Conservation (phyloP, 163 green algal species). For the Prototheca stagnorum region DNA sequence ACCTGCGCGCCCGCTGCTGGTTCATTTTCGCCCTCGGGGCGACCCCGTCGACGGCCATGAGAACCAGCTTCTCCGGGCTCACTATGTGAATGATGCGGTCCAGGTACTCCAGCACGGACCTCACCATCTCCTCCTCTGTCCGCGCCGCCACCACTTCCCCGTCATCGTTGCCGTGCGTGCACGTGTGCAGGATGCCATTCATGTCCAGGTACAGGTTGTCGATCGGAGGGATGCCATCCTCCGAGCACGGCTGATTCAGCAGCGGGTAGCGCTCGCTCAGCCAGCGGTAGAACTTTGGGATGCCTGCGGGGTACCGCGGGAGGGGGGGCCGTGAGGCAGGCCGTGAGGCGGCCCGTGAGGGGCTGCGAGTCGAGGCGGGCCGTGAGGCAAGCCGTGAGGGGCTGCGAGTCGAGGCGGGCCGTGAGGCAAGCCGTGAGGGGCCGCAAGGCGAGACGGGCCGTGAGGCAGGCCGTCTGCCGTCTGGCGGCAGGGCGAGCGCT, state of each 20-base stretch:
- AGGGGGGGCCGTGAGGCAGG: too few relatives aligned
- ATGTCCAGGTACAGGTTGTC: conserved; percentile 81
- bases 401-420: too few relatives aligned
- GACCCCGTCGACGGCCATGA: conserved; percentile 93
- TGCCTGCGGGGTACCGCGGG: conserved; percentile 57
- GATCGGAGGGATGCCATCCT: conserved; percentile 33
- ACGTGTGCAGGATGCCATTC: conserved; percentile 90
- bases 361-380: too few relatives aligned
- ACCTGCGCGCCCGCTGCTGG: conserved; percentile 89
- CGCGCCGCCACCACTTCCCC: conserved; percentile 23
- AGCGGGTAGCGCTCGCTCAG: conserved; percentile 82
- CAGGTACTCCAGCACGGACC: conserved; percentile 74
- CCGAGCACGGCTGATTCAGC: conserved; percentile 61
- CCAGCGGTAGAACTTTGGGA: conserved; percentile 94
- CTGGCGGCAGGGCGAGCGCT: too few relatives aligned
- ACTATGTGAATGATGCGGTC: conserved; percentile 80
- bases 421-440: too few relatives aligned
- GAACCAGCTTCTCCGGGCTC: conserved; percentile 74
- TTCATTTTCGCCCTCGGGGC: conserved; percentile 98
- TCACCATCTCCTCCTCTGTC: conserved; percentile 71
- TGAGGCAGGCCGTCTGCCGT: too few relatives aligned
- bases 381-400: too few relatives aligned
- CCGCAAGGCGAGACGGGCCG: too few relatives aligned
- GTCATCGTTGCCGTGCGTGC: conserved; percentile 60
- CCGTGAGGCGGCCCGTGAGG: too few relatives aligned